Evolutionary conservation across 208 protist species (phyloP).

Genomic region (Leishmania amazonensis): DNA sequence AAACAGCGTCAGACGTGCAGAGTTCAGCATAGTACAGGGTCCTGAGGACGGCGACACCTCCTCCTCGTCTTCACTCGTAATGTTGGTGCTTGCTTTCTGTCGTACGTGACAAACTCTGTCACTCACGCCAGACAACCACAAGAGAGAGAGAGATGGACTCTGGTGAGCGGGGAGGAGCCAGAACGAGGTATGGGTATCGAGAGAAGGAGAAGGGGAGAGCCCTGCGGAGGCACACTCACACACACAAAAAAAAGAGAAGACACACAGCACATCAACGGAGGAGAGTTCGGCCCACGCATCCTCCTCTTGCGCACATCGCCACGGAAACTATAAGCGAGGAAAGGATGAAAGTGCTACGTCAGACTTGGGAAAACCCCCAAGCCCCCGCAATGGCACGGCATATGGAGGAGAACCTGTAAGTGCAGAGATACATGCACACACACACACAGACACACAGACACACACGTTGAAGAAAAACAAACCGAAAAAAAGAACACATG

Average conservation of each 20-base stretch:
- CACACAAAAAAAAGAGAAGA: neutral
- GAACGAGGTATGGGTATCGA: neutral
- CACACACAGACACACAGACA: neutral
- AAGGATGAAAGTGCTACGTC: neutral
- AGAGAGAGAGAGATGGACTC: neutral
- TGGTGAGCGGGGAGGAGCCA: neutral
- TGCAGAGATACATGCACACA: neutral
- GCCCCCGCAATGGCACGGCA: neutral
- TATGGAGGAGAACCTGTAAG: neutral
- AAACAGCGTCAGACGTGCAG: neutral
- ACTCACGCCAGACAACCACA: too few relatives aligned
- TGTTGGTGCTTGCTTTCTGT: neutral
- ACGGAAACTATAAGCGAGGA: neutral
- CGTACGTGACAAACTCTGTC: too few relatives aligned
- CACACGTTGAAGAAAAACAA: neutral
- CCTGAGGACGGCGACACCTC: neutral
- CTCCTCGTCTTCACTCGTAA: neutral
- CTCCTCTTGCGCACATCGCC: neutral
- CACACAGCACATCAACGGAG: neutral
- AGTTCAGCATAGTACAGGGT: neutral
- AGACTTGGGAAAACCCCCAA: neutral
- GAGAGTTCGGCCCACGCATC: neutral
- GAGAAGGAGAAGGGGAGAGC: neutral
- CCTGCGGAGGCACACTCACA: neutral
- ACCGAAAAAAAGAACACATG: neutral